phyloP scores from a whole-genome alignment of 345 rosid species.

The Citrus medica region DNA sequence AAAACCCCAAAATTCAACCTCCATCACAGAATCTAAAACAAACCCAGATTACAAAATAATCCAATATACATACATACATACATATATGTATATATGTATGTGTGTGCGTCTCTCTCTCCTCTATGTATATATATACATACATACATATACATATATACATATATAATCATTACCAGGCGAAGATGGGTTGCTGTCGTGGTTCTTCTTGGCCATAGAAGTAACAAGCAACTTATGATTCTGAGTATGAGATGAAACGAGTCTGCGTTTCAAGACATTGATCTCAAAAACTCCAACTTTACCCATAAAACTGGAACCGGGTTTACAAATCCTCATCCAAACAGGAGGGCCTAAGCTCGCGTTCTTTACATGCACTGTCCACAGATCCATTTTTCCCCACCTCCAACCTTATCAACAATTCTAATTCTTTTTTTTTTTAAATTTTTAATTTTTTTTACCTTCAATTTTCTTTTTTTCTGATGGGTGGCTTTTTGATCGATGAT shows the following conservation, averaged over 20 bases:
- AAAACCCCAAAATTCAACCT: background rate
- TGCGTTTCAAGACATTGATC: conserved; percentile 37
- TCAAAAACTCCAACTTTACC: conserved; percentile 30
- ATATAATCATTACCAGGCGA: conserved; percentile 28
- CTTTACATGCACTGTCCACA: conserved; percentile 41
- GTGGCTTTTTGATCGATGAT: background rate
- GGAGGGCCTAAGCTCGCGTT: conserved; percentile 28
- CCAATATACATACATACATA: too few relatives aligned
- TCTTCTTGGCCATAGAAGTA: conserved; percentile 62
- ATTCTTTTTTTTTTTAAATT: background rate
- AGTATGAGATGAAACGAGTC: conserved; percentile 19
- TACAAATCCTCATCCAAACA: conserved; percentile 23
- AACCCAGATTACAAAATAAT: background rate
- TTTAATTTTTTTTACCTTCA: too few relatives aligned
- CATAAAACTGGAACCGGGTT: conserved; percentile 18
- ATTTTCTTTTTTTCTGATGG: too few relatives aligned
- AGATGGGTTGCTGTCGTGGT: conserved; percentile 37
- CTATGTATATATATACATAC: too few relatives aligned
- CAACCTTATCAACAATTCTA: background rate
- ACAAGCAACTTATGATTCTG: conserved; percentile 40
- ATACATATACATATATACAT: background rate
- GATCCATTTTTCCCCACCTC: conserved; percentile 35
- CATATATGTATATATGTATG: too few relatives aligned
- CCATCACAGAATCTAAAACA: background rate
- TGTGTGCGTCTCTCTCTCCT: too few relatives aligned